A percentile compares a stretch with the other conserved stretches of the same genome.
phyloP scores from a whole-genome alignment of 345 rosid genomes.

The Lumnitzera racemosa region DNA sequence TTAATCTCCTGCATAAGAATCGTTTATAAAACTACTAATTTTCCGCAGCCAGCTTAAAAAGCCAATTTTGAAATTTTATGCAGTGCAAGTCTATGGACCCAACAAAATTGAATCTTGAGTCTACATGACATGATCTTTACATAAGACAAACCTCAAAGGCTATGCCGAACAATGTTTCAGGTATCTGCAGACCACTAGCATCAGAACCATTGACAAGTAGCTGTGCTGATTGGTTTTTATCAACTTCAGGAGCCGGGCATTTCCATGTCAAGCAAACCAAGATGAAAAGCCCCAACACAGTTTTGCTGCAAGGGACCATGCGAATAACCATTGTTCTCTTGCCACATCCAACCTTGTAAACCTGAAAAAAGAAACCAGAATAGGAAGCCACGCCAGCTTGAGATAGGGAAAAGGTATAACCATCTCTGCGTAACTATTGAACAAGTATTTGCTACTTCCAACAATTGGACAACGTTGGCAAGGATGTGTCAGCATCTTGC shows the following conservation, averaged over 20 bases:
- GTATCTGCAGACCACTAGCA: constrained; percentile 37
- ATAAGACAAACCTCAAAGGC: constrained; percentile 71
- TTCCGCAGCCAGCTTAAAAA: too few species aligned
- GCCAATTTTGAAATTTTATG: too few species aligned
- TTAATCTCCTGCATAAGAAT: constrained; percentile 74
- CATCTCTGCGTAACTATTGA: too few species aligned
- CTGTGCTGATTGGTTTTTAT: constrained; percentile 32
- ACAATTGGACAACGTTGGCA: too few species aligned
- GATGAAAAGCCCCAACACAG: constrained; percentile 32
- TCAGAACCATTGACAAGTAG: constrained; percentile 57
- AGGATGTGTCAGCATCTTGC: too few species aligned
- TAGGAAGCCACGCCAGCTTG: too few species aligned
- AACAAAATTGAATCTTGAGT: too few species aligned
- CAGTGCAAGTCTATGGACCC: too few species aligned
- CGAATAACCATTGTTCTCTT: constrained; percentile 32
- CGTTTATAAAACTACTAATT: too few species aligned
- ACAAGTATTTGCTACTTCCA: too few species aligned
- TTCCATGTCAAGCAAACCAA: constrained; percentile 31
- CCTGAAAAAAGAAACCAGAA: too few species aligned
- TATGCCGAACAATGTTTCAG: constrained; percentile 78
- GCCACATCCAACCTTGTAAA: constrained; percentile 25
- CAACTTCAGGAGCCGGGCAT: constrained; percentile 38
- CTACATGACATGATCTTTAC: background rate
- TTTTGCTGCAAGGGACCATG: constrained; percentile 12
- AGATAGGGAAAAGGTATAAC: too few species aligned